phyloP scores from a whole-genome alignment of 1,139 yeast species.

The Saccharomyces hybrid region DNA sequence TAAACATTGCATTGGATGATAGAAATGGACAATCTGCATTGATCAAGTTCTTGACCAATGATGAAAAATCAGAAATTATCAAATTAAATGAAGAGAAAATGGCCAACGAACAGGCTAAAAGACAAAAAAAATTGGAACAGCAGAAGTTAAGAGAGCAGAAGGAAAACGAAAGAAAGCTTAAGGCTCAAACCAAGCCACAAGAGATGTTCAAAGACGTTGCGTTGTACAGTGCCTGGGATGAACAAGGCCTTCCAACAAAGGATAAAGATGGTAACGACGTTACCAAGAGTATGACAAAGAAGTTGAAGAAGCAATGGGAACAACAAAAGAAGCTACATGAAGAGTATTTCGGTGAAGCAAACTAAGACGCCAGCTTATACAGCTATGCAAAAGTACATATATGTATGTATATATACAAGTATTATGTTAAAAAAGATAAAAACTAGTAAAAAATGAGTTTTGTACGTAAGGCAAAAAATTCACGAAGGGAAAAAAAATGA shows the following conservation, averaged over 20 bases:
- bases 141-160: slow-evolving; percentile 45
- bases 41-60: slow-evolving; percentile 65
- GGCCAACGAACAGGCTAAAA: slow-evolving; percentile 44
- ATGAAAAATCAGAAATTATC: slow-evolving; percentile 61
- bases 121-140: slow-evolving; percentile 39
- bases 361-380: background rate
- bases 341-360: slow-evolving; percentile 38
- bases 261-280: slow-evolving; percentile 76
- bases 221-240: slow-evolving; percentile 71
- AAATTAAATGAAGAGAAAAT: slow-evolving; percentile 53
- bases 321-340: slow-evolving; percentile 77
- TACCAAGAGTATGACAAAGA: slow-evolving; percentile 78
- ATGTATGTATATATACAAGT: background rate
- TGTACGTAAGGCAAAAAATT: no score
- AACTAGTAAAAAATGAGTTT: background rate
- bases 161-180: slow-evolving; percentile 58
- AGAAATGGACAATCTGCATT: slow-evolving; percentile 66
- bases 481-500: background rate
- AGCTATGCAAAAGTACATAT: background rate
- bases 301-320: slow-evolving; percentile 66
- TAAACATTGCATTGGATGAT: slow-evolving; percentile 85
- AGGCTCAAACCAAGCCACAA: slow-evolving; percentile 60
- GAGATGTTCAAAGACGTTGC: slow-evolving; percentile 60
- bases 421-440: background rate
- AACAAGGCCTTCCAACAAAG: slow-evolving; percentile 71